These are phyloP conservation scores for Pleurotus ostreatus DNA, from an alignment of 768 basidiomycete species.

Conservation along the genomic window DNA sequence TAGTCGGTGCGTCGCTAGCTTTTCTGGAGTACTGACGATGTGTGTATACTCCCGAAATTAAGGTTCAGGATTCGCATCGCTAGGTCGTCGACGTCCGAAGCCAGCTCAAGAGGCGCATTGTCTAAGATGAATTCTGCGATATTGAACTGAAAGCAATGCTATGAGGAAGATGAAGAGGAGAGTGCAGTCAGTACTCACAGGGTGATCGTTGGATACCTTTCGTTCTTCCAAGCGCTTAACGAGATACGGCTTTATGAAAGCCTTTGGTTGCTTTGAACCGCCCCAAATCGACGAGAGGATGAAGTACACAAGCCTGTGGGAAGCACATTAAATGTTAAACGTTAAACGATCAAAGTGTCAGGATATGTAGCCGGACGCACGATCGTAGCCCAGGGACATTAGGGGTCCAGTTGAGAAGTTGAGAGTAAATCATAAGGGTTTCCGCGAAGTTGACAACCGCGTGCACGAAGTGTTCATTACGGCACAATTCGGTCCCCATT, in stretches of 20 bases:
- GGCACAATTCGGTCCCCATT: constrained; percentile 31
- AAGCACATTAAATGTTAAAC: not conserved
- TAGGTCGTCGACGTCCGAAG: constrained; percentile 21
- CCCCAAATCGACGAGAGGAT: constrained; percentile 27
- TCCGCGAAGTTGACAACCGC: constrained; percentile 31
- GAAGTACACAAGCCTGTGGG: constrained; percentile 25
- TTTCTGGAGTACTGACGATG: constrained; percentile 23
- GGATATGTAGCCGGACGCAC: constrained; percentile 15
- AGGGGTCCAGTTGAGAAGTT: constrained; percentile 30
- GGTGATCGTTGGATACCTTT: constrained; percentile 19
- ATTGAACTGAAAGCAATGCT: constrained; percentile 12
- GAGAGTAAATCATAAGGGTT: constrained; percentile 28
- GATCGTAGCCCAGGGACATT: constrained; percentile 18
- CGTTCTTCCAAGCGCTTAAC: constrained; percentile 21
- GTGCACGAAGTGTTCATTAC: constrained; percentile 28
- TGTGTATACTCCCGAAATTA: constrained; percentile 37
- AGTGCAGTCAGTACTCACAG: constrained; percentile 18
- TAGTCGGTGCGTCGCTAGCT: not conserved
- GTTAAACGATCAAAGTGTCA: not conserved
- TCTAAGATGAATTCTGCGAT: constrained; percentile 26
- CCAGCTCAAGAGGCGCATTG: constrained; percentile 25
- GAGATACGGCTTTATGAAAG: constrained; percentile 25
- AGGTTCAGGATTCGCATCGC: constrained; percentile 33
- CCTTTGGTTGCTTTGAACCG: constrained; percentile 26
- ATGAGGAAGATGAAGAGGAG: not conserved